phyloP scores from a whole-genome alignment of 2,329 filamentous ascomycete genomes.

The Bipolaris zeicola region DNA sequence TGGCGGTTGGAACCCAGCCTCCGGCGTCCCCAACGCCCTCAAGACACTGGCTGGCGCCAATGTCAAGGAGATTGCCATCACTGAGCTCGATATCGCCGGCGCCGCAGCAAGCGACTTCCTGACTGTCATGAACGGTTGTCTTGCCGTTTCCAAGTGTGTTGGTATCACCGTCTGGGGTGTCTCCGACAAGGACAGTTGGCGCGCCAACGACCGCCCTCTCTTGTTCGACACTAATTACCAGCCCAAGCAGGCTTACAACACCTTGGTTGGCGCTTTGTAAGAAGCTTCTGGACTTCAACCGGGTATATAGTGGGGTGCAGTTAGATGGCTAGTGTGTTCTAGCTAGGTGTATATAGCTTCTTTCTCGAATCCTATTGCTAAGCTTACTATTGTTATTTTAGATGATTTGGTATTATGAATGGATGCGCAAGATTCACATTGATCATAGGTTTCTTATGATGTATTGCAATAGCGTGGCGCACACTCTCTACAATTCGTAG shows the following conservation, averaged over 20 bases:
- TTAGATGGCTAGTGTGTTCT: no score
- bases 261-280: not conserved
- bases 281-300: not conserved
- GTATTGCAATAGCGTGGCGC: no score
- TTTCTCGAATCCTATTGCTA: no score
- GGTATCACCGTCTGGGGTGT: slow-evolving; percentile 69
- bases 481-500: no score
- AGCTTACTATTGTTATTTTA: no score
- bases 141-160: slow-evolving; percentile 64
- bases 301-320: not conserved
- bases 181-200: slow-evolving; percentile 53
- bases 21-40: slow-evolving; percentile 56
- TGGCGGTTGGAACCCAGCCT: slow-evolving; percentile 47
- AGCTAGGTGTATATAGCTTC: no score
- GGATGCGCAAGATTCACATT: no score
- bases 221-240: slow-evolving; percentile 51
- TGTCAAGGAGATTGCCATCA: slow-evolving; percentile 64
- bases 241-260: slow-evolving; percentile 51
- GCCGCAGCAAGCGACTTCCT: slow-evolving; percentile 64
- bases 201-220: slow-evolving; percentile 43
- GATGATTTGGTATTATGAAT: no score
- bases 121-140: slow-evolving; percentile 60
- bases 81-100: slow-evolving; percentile 69
- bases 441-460: no score
- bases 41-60: slow-evolving; percentile 58